Base-by-base conservation (phyloP, 129 eudicot species). In the Scalesia atractyloides region DNA sequence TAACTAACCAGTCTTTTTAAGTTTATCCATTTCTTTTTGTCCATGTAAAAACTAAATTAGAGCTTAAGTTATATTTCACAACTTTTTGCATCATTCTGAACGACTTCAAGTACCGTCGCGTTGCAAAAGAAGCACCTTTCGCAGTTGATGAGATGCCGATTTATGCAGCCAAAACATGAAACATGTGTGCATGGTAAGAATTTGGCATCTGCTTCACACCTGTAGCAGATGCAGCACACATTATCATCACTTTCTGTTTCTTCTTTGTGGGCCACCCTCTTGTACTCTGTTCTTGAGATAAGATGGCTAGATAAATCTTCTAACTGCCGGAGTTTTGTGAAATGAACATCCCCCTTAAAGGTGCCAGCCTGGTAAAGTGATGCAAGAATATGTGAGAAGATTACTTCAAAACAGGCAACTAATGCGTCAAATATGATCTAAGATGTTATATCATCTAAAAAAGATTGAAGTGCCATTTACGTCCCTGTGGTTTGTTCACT, bases 91-190 rank as follows among this genome's bases (percentile, higher is more conserved):
- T 77, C 86, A 19, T 66, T 76, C 70, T 44, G 83, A 33, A 81
- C 57, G 44, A 94, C 92, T 74, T 84, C 84, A 11, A 63, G 61
- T 1, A 94, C 97, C 0, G 81, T 78, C 17, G 93, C 82, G 53
- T 94, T 94, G 95, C 98, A 94, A 68, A 94, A 94, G 93, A 94
- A 94, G 84, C 98, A 94, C 79, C 97, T 90, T 64, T 86, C 87
- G 76, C 98, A 86, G 74, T 94, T 94, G 16, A 94, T 88, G 48
- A 94, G 93, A 82, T 94, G 98, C 39, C 98, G 84, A 15, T 96
- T 86, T 67, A 94, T 86, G 91, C 98, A 94, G 51, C 97, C 91
- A 15, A 75, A 90, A 83, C 98, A 94, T 19, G 98, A 94, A 15
- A 72, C 67, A 59, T 94, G 98, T 36, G 92, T 81, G 66, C 98